Percentiles rank a stretch among this genome's conserved stretches.
phyloP scores from a whole-genome alignment of 2,329 filamentous ascomycete species.

The Cytospora leucostoma region DNA sequence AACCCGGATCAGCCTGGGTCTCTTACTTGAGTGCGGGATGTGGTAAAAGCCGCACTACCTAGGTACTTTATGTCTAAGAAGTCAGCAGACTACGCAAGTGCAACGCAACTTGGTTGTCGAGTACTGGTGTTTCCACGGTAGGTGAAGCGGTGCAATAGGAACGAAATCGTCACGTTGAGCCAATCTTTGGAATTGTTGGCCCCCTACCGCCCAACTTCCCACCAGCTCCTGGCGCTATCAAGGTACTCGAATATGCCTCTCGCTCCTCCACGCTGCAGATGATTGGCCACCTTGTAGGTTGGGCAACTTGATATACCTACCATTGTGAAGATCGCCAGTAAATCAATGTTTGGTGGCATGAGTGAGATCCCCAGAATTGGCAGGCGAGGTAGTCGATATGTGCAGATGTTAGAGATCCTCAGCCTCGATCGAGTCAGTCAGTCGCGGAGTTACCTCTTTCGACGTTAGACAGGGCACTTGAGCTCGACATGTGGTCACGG shows the following conservation, averaged over 20 bases:
- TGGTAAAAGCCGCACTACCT: constrained; percentile 9
- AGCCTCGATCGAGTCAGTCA: neutral
- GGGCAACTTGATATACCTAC: constrained; percentile 11
- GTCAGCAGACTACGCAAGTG: constrained; percentile 4
- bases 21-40: constrained; percentile 8
- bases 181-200: neutral
- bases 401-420: neutral
- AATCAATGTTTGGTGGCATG: constrained; percentile 10
- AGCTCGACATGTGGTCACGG: neutral
- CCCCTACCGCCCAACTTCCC: neutral
- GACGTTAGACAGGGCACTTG: neutral
- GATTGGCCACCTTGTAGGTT: neutral
- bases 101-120: neutral
- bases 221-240: neutral
- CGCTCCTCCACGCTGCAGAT: neutral
- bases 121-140: constrained; percentile 1
- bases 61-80: neutral
- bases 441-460: neutral
- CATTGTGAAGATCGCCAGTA: neutral
- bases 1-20: neutral
- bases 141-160: neutral
- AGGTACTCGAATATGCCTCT: neutral
- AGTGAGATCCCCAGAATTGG: neutral
- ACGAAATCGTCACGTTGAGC: neutral
- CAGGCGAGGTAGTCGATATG: constrained; percentile 6